Conservation (phyloP, 441 rosid species). For the Macaranga tanarius region DNA sequence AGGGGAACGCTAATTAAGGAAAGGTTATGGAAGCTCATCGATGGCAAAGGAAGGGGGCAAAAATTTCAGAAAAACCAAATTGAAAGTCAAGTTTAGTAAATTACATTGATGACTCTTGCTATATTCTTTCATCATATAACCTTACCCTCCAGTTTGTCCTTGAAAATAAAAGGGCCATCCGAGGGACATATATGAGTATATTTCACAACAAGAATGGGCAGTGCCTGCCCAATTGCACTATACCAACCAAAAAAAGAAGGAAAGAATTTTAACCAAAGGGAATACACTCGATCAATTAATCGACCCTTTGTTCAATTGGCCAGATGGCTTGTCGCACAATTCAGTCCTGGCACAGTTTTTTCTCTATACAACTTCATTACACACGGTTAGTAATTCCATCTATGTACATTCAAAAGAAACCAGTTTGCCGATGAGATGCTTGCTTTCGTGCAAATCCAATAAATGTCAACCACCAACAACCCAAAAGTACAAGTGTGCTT, state of each 20-base stretch:
- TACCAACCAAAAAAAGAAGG: slow-evolving; percentile 1
- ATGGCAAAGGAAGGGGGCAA: too few relatives aligned
- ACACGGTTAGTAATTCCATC: slow-evolving; percentile 33
- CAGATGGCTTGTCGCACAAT: slow-evolving; percentile 23
- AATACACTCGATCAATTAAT: slow-evolving; percentile 24
- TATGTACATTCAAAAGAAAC: slow-evolving; percentile 41
- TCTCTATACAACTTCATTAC: slow-evolving; percentile 43
- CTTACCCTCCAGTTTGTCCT: neutral
- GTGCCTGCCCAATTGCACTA: slow-evolving; percentile 17
- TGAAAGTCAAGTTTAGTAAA: neutral
- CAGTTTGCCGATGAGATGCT: neutral
- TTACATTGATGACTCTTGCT: neutral
- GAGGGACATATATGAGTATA: neutral
- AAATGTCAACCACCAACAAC: slow-evolving; percentile 22
- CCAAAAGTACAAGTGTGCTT: slow-evolving; percentile 29
- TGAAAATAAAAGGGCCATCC: neutral
- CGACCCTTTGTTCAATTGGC: slow-evolving; percentile 10
- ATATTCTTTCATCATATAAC: neutral
- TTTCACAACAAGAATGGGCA: slow-evolving; percentile 26
- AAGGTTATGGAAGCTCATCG: too few relatives aligned
- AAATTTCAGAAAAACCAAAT: neutral
- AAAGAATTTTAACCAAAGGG: slow-evolving; percentile 28
- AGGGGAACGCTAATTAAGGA: too few relatives aligned
- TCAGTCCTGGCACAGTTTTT: slow-evolving; percentile 27
- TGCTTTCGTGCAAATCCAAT: slow-evolving; percentile 27